Evolutionary conservation across 2,329 filamentous ascomycete species (phyloP), one percentile per base, ranked within the genome.

Genomic region (Coleophoma cylindrospora): DNA sequence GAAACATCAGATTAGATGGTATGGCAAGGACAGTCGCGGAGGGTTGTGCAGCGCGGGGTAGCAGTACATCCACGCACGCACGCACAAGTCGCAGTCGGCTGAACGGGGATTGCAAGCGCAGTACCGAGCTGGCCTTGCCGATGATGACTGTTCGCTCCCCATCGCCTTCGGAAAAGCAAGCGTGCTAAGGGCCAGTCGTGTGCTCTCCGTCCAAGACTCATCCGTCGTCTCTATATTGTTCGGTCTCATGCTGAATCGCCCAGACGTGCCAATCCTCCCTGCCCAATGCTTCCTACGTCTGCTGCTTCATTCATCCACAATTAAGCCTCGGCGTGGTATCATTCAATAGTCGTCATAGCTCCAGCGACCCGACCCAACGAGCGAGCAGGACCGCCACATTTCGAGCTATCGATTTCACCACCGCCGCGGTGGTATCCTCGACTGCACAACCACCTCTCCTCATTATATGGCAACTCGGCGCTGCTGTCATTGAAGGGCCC

Each of bases 401-500:
- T 45, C 17, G n/a, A 10, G 13, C 27, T 43, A 32, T 40, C n/a
- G 40, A 46, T 41, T 51, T 48, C 45, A 46, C 45, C 50, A 21
- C 43, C 34, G 43, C 45, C 47, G 48, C 46, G 65, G 44, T 43
- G 50, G 50, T 34, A 45, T 46, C 47, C 40, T 49, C 49, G 52
- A 17, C 36, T 38, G 36, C 36, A 38, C 38, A 41, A 41, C 38
- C 17, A 19, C 14, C 5, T 19, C 38, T 17, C 4, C 22, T 44
- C 53, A 58, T 49, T 51, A 53, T 47, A 56, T 55, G 52, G 50
- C 51, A 40, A 27, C 45, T 45, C 15, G 21, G 22, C 38, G 33
- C 40, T 43, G 17, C 34, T 47, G 48, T 50, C 43, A 44, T 51
- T 49, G 53, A 58, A 57, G 52, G 54, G 53, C 52, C 34, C 51